These are phyloP conservation scores for Hibiscus syriacus DNA, from an alignment of 345 rosid species.

Conservation along the genomic window DNA sequence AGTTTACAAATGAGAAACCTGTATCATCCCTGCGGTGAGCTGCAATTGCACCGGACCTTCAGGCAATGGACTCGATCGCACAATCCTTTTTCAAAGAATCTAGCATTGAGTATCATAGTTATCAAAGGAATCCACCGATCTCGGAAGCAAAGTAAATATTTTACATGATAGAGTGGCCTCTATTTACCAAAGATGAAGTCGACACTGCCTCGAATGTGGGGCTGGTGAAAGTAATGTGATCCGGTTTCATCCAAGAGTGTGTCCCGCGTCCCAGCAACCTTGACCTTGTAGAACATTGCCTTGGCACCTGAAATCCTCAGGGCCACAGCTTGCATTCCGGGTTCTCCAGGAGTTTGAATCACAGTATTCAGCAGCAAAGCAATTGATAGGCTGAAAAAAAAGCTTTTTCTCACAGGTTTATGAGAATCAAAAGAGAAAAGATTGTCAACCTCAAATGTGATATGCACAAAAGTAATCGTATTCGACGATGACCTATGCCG, in stretches of 20 bases:
- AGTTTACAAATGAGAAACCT: slow-evolving; percentile 76
- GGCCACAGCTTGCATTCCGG: slow-evolving; percentile 81
- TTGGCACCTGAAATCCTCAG: slow-evolving; percentile 61
- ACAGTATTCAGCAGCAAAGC: slow-evolving; percentile 58
- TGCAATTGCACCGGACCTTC: slow-evolving; percentile 57
- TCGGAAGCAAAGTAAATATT: neutral
- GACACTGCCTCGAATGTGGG: slow-evolving; percentile 62
- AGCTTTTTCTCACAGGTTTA: neutral
- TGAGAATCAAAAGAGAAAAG: neutral
- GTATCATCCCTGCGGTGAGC: slow-evolving; percentile 77
- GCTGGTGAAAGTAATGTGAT: slow-evolving; percentile 63
- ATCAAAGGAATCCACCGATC: neutral
- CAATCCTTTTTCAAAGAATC: slow-evolving; percentile 40
- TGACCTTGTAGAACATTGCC: slow-evolving; percentile 66
- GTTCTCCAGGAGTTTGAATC: slow-evolving; percentile 51
- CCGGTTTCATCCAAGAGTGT: slow-evolving; percentile 76
- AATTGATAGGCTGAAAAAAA: neutral
- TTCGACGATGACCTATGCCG: slow-evolving; percentile 64
- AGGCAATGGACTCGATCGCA: slow-evolving; percentile 55
- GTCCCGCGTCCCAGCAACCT: slow-evolving; percentile 82
- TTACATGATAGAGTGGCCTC: slow-evolving; percentile 66
- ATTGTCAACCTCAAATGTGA: slow-evolving; percentile 67
- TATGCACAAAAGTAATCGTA: slow-evolving; percentile 78
- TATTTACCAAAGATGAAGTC: slow-evolving; percentile 83
- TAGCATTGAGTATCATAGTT: neutral